Conservation (phyloP, 73 alveolate genomes). For the Breviolum minutum region DNA sequence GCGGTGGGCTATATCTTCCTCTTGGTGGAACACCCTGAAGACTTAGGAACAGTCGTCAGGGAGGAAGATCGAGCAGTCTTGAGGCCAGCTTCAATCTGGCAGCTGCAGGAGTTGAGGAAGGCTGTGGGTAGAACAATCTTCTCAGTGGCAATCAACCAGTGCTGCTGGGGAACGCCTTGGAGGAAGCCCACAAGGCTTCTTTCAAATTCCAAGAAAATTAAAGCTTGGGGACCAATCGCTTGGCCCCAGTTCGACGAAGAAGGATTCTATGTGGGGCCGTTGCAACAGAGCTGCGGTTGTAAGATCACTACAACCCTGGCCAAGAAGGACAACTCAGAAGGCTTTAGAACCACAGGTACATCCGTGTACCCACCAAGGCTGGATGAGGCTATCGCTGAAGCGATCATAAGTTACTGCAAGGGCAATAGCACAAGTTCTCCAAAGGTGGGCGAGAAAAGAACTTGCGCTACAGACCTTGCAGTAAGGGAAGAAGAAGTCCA, state of each 20-base stretch:
- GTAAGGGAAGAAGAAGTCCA: no score
- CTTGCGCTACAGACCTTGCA: no score
- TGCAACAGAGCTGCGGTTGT: neutral
- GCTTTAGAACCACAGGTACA: neutral
- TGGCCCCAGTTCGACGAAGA: neutral
- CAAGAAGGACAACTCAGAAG: neutral
- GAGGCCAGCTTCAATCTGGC: conserved; percentile 36
- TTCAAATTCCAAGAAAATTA: neutral
- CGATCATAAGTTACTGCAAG: neutral
- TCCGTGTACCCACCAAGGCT: neutral
- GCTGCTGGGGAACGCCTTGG: neutral
- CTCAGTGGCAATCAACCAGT: neutral
- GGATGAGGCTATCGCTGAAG: neutral
- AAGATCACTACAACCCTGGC: neutral
- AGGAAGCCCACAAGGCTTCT: conserved; percentile 15
- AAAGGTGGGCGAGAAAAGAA: no score
- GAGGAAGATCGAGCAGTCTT: conserved; percentile 6
- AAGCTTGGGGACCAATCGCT: neutral
- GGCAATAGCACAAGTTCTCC: no score
- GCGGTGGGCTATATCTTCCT: neutral
- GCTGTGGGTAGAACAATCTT: neutral
- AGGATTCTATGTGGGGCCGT: neutral
- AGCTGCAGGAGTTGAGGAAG: neutral
- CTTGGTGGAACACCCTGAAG: conserved; percentile 30
- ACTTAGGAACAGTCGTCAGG: neutral